A percentile compares a stretch with the other conserved stretches of the same genome.
These are phyloP conservation scores for Vigna reflexopilosa DNA, from an alignment of 306 rosid species.

Conservation along the genomic window DNA sequence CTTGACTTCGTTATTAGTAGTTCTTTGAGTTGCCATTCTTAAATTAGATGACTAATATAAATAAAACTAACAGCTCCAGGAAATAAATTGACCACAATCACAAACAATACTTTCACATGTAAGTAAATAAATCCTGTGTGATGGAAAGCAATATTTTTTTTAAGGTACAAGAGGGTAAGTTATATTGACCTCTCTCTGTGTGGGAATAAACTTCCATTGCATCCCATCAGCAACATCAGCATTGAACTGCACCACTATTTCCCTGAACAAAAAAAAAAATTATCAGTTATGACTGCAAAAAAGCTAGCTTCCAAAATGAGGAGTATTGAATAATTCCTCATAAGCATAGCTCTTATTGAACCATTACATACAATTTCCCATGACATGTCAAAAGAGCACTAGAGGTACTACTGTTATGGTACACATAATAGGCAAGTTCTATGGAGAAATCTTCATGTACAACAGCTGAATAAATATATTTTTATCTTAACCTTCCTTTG, in stretches of 20 bases:
- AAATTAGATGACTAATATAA: conserved; percentile 7
- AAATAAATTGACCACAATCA: background rate
- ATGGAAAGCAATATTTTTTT: conserved; percentile 21
- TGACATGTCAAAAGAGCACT: conserved; percentile 24
- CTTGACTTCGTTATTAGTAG: background rate
- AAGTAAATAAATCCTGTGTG: conserved; percentile 12
- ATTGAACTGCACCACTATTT: conserved; percentile 96
- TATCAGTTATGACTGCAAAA: conserved; percentile 18
- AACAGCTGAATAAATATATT: conserved; percentile 2
- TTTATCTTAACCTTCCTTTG: background rate
- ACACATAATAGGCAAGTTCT: conserved; percentile 27
- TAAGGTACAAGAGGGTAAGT: conserved; percentile 30
- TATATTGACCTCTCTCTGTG: conserved; percentile 84
- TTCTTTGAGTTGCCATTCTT: conserved; percentile 18
- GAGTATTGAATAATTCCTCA: conserved; percentile 21
- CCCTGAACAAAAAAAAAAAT: conserved; percentile 58
- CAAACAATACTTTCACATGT: conserved; percentile 16
- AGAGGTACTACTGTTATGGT: conserved; percentile 4
- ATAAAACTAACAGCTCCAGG: conserved; percentile 16
- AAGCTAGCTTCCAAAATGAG: conserved; percentile 22
- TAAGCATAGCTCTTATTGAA: conserved; percentile 16
- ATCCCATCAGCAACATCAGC: conserved; percentile 96
- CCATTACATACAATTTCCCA: conserved; percentile 8
- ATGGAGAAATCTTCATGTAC: conserved; percentile 17
- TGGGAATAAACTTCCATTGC: conserved; percentile 95